Evolutionary conservation across 371 early-diverging fungal species (phyloP).

Genomic region (Mucor circinelloides): DNA sequence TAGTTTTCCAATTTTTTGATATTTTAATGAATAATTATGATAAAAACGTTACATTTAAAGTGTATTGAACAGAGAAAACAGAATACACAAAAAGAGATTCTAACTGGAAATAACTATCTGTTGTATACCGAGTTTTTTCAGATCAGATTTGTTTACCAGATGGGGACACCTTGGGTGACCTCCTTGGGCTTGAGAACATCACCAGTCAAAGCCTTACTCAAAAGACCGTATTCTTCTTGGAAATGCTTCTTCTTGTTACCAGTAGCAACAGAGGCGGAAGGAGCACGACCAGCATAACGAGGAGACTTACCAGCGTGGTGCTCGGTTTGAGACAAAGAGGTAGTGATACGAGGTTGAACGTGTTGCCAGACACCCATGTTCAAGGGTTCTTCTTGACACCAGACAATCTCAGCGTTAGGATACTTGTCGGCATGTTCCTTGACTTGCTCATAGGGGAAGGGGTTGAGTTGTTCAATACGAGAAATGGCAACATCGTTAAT

Average conservation of each 20-base stretch:
- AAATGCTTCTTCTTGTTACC: slow-evolving; percentile 97
- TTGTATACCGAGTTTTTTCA: not conserved
- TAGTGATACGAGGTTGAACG: slow-evolving; percentile 86
- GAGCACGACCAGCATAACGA: slow-evolving; percentile 89
- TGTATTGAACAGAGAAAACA: not conserved
- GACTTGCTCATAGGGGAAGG: slow-evolving; percentile 95
- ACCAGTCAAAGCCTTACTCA: slow-evolving; percentile 85
- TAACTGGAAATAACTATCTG: not conserved
- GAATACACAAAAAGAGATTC: not conserved
- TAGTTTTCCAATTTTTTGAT: not conserved
- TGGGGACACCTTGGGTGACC: slow-evolving; percentile 70
- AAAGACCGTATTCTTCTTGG: slow-evolving; percentile 87
- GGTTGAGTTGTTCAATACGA: slow-evolving; percentile 92
- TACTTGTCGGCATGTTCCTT: slow-evolving; percentile 87
- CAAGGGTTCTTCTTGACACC: slow-evolving; percentile 96
- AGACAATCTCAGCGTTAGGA: slow-evolving; percentile 86
- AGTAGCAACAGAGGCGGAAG: slow-evolving; percentile 94
- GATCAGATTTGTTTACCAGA: slow-evolving; percentile 48
- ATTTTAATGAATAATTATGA: not conserved
- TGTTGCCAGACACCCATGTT: slow-evolving; percentile 93
- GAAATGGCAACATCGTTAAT: slow-evolving; percentile 87
- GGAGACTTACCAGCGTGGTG: slow-evolving; percentile 72
- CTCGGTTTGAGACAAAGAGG: slow-evolving; percentile 73
- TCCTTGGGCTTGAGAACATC: slow-evolving; percentile 66
- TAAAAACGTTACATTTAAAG: not conserved